Base-by-base conservation (phyloP, 495 filamentous ascomycete genomes). In the Antarctomyces pellizariae region DNA sequence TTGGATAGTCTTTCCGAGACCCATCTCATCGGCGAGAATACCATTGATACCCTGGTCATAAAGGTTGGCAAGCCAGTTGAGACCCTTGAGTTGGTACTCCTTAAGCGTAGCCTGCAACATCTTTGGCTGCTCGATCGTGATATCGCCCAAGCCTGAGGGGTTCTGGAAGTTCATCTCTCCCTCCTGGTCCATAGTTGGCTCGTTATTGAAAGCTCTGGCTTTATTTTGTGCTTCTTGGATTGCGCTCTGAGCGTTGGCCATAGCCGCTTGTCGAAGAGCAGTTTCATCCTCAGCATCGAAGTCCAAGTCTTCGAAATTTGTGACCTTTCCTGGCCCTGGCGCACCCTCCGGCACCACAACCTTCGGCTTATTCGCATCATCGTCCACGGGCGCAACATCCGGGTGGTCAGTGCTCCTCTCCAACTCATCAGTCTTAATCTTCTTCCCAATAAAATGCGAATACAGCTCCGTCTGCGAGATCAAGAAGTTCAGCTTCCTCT, bases 141-240 rank as follows among this genome's bases (percentile, higher is more conserved):
- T 78, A 41, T 78, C 79, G 34, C 80, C 82, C 48, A 99, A 61
- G 41, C 82, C 80, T 3, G 82, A 79, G 3, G 86, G 86, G 45
- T 99, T 95, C 53, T 99, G 86, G 65, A 99, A 99, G 52, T 95
- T 95, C 75, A 99, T 75, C 49, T 99, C 86, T 28, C 80, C 84
- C 37, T 91, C 73, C 31, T 72, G 74, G 33, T 77, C 71, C 38
- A 74, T 53, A 26, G 67, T 54, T 24, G 47, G 47, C 13, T 61
- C 58, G 33, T 69, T 62, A 53, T 93, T 86, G 56, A 99, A 99
- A 7, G 79, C 72, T 20, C 82, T 73, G 1, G 86, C 86, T 38
- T 80, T 80, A 45, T 82, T 69, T 43, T 92, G 79, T 8, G 89
- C 86, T 46, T 91, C 75, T 43, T 91, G 75, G 22, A 99, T 82